Evolutionary conservation across 148 eudicot species (phyloP), one percentile per base, ranked within the genome.

Genomic region (Cornus florida): DNA sequence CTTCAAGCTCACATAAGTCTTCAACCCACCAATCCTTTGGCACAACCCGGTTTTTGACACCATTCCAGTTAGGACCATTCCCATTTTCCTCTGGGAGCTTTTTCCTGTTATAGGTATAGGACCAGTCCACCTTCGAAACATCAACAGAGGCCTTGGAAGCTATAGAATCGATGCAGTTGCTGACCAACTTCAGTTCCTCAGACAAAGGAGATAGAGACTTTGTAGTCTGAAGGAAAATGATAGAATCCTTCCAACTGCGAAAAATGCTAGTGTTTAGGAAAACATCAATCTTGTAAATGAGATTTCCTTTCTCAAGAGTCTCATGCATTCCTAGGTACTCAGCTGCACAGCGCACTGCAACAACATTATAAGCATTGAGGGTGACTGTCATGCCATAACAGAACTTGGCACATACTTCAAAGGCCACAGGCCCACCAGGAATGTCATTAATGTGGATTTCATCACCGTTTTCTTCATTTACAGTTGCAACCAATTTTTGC

Each of bases 11-110:
- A 78, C 92, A 89, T 74, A 96, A 83, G 78, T 96, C 99, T 90
- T 96, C 98, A 53, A 90, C 97, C 98, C 98, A 96, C 99, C 99
- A 96, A 72, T 96, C 98, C 32, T 78, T 88, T 3, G 99, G 99
- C 38, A 93, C 91, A 24, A 74, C 78, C 75, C 89, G 83, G 82
- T 78, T 85, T 80, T 87, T 82, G 39, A 87, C 86, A 75, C 88
- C 95, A 65, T 83, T 86, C 83, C 82, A 78, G 70, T 74, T 83
- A 5, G 81, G 75, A 38, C 86, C 92, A 33, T 64, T 82, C 59
- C 92, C 94, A 62, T 82, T 89, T 84, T 92, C 99, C 73, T 89
- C 91, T 0, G 86, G 87, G 33, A 91, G 85, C 83, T 93, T 96
- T 67, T 86, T 92, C 32, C 95, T 85, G 79, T 92, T 96, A 62